Percentiles rank a stretch among this genome's conserved stretches.
phyloP scores from a whole-genome alignment of 805 yeast species.

The Komagataella kurtzmanii region DNA sequence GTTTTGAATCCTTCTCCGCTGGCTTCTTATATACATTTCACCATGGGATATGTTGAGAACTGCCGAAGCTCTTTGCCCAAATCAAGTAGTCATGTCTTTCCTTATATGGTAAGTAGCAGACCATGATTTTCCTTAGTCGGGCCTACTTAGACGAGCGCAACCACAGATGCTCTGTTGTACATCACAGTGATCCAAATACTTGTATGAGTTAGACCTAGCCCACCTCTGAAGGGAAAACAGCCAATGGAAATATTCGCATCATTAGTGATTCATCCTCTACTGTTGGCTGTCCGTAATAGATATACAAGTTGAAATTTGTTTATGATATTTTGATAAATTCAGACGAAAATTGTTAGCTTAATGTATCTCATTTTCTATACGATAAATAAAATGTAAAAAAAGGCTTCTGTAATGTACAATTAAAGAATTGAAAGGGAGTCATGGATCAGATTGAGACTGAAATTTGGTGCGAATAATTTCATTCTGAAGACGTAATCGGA shows the following conservation, averaged over 20 bases:
- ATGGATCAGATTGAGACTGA: neutral
- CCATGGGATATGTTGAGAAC: neutral
- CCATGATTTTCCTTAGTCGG: neutral
- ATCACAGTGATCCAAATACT: neutral
- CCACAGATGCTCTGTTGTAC: neutral
- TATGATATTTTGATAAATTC: neutral
- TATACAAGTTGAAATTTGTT: neutral
- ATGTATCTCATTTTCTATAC: neutral
- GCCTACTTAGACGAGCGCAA: neutral
- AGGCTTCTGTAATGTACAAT: neutral
- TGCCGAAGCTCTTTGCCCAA: neutral
- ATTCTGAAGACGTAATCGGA: constrained; percentile 1
- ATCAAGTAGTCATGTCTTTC: neutral
- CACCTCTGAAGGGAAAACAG: neutral
- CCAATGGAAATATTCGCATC: neutral
- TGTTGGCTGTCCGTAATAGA: neutral
- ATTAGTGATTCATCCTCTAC: neutral
- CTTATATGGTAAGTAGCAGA: neutral
- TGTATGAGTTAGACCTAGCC: neutral
- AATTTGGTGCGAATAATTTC: neutral
- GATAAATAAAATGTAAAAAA: neutral
- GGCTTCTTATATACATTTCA: neutral
- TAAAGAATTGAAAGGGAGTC: neutral
- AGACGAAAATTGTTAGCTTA: neutral
- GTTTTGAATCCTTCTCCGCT: neutral